Conservation (phyloP, 2,329 filamentous ascomycete genomes). For the Fusarium bulbicola region DNA sequence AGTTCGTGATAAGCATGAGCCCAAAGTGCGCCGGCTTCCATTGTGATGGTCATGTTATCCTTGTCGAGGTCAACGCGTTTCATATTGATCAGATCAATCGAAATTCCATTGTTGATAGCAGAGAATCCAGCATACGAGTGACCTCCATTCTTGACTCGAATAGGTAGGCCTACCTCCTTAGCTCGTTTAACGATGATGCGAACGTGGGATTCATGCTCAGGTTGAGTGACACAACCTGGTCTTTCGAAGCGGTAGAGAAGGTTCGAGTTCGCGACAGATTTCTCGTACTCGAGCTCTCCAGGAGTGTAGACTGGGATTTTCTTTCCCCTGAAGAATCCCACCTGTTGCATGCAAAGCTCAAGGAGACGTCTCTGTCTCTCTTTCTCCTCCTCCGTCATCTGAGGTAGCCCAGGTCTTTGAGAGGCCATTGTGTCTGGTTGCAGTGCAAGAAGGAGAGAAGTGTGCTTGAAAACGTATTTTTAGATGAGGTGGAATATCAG, state of each 20-base stretch:
- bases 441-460: no score
- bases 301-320: conserved; percentile 6
- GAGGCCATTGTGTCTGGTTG: not conserved
- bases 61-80: conserved; percentile 40
- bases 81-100: conserved; percentile 45
- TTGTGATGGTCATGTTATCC: conserved; percentile 20
- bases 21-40: conserved; percentile 45
- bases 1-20: conserved; percentile 46
- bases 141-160: conserved; percentile 45
- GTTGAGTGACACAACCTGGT: conserved; percentile 23
- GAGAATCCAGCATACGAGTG: conserved; percentile 47
- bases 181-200: not conserved
- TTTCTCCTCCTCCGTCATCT: fast-evolving
- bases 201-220: conserved; percentile 17
- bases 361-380: not conserved
- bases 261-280: conserved; percentile 22
- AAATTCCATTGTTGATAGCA: conserved; percentile 41
- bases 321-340: not conserved
- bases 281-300: conserved; percentile 14
- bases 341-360: not conserved
- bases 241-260: conserved; percentile 27
- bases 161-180: not conserved
- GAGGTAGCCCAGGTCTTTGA: not conserved
- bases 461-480: no score
- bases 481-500: no score